Percentiles rank a stretch among this genome's conserved stretches.
Evolutionary conservation across 2,329 filamentous ascomycete genomes (phyloP).

Genomic region (Colletotrichum noveboracense): DNA sequence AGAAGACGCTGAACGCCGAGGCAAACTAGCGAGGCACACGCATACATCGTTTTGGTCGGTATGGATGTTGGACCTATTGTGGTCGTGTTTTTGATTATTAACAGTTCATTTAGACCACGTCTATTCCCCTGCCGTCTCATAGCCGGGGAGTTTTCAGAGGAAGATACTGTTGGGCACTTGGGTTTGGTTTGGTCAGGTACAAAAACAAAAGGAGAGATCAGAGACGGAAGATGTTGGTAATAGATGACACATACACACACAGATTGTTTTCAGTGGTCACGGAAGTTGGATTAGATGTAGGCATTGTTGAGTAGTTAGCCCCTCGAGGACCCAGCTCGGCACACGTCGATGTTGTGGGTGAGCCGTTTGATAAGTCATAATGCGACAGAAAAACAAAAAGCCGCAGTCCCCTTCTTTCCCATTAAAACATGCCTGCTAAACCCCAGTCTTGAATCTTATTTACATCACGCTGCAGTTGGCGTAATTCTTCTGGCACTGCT

Average conservation of each 20-base stretch:
- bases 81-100: neutral
- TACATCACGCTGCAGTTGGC: constrained; percentile 61
- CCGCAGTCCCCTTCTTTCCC: neutral
- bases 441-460: neutral
- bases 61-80: neutral
- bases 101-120: neutral
- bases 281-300: neutral
- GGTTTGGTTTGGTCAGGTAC: neutral
- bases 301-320: neutral
- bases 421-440: neutral
- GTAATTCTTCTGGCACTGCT: constrained; percentile 63
- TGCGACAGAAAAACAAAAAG: neutral
- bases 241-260: neutral
- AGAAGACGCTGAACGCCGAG: neutral
- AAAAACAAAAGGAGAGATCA: neutral
- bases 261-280: neutral
- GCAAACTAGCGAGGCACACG: neutral
- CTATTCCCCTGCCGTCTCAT: neutral
- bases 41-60: neutral
- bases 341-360: neutral
- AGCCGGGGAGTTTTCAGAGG: neutral
- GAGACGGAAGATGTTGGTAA: neutral
- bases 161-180: neutral
- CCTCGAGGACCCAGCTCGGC: neutral
- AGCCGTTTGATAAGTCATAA: neutral